Percentiles rank a stretch among this genome's conserved stretches.
These are phyloP conservation scores for Cercospora janseana DNA, from an alignment of 2,329 filamentous ascomycete genomes.

Conservation along the genomic window DNA sequence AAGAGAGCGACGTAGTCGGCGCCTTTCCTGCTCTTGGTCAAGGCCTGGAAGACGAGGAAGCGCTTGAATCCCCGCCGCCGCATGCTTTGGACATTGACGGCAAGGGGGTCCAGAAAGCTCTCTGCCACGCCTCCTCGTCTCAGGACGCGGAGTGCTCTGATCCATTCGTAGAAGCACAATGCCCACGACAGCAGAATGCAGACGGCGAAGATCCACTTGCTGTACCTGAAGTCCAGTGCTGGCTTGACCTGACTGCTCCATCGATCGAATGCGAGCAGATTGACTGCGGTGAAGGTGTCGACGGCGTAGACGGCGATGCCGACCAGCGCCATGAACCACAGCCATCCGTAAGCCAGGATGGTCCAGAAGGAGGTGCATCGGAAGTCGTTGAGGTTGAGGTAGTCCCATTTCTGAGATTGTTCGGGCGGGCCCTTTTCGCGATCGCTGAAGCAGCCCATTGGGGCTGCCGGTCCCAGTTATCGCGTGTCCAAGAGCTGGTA, in stretches of 20 bases:
- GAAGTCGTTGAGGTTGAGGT: slow-evolving; percentile 76
- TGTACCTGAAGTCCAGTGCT: slow-evolving; percentile 70
- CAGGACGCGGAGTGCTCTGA: slow-evolving; percentile 78
- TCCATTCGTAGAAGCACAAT: slow-evolving; percentile 75
- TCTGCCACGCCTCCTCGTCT: slow-evolving; percentile 81
- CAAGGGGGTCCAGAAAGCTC: slow-evolving; percentile 85
- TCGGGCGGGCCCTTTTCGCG: slow-evolving; percentile 41
- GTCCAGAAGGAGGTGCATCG: slow-evolving; percentile 75
- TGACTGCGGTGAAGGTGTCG: slow-evolving; percentile 90
- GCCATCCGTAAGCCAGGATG: slow-evolving; percentile 76
- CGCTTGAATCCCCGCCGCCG: slow-evolving; percentile 80
- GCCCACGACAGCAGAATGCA: slow-evolving; percentile 90
- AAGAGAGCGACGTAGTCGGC: slow-evolving; percentile 88
- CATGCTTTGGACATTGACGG: slow-evolving; percentile 79
- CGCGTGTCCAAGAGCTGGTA: slow-evolving; percentile 1
- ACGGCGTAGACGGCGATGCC: slow-evolving; percentile 83
- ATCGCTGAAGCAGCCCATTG: slow-evolving; percentile 39
- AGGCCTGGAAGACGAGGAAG: slow-evolving; percentile 86
- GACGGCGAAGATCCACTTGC: slow-evolving; percentile 91
- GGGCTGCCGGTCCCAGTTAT: slow-evolving; percentile 9
- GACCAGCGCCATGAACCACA: slow-evolving; percentile 75
- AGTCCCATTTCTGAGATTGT: slow-evolving; percentile 72
- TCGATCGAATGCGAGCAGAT: slow-evolving; percentile 80
- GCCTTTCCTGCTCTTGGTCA: slow-evolving; percentile 89
- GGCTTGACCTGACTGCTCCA: slow-evolving; percentile 86